Conservation (phyloP, 208 protist species). For the Plasmodiophora brassicae region DNA sequence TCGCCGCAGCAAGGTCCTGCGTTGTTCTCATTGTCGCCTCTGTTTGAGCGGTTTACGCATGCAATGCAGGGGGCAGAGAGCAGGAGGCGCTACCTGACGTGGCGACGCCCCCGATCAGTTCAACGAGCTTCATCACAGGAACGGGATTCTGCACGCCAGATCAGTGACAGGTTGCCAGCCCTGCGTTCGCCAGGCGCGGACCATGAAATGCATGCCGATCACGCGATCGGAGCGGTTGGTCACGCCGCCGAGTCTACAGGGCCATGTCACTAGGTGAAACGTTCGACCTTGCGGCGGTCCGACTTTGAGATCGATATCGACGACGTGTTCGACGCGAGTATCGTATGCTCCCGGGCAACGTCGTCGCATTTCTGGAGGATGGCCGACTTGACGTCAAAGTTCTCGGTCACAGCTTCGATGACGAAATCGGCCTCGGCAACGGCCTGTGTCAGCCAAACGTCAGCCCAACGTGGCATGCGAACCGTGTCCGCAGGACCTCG, state of each 20-base stretch:
- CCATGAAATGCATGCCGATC: constrained; percentile 76
- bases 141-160: too few relatives aligned
- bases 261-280: background rate
- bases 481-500: background rate
- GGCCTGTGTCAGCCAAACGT: background rate
- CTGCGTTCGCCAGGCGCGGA: too few relatives aligned
- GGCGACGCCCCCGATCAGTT: background rate
- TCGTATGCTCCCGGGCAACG: constrained; percentile 41
- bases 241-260: constrained; percentile 55
- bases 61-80: too few relatives aligned
- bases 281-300: background rate
- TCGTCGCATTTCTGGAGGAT: constrained; percentile 47
- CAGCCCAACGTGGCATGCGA: too few relatives aligned
- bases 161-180: too few relatives aligned
- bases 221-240: constrained; percentile 53
- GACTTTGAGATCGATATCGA: constrained; percentile 67
- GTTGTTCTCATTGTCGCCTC: background rate
- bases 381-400: background rate
- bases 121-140: constrained; percentile 67
- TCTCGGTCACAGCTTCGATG: constrained; percentile 62
- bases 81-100: background rate
- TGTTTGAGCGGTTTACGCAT: background rate
- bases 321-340: constrained; percentile 70
- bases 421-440: constrained; percentile 57
- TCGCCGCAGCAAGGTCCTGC: constrained; percentile 4